Evolutionary conservation across 2,329 filamentous ascomycete genomes (phyloP).

Genomic region (Zymoseptoria passerinii): DNA sequence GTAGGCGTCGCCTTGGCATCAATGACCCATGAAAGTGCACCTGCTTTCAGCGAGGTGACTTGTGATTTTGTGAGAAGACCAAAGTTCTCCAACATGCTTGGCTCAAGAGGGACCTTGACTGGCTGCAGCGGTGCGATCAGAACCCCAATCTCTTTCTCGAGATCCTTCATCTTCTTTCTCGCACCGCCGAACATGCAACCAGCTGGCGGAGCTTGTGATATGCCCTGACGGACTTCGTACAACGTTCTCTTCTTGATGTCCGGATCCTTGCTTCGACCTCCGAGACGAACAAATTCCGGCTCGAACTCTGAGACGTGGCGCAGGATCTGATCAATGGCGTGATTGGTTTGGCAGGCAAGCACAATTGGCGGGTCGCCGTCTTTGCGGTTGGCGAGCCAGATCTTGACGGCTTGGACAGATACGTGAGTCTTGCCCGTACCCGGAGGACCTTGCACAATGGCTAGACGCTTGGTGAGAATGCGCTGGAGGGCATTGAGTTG

Average conservation of each 20-base stretch:
- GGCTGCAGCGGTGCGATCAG: slow-evolving; percentile 39
- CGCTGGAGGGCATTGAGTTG: slow-evolving; percentile 60
- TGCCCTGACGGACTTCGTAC: slow-evolving; percentile 48
- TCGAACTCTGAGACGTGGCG: slow-evolving; percentile 55
- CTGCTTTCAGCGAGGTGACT: slow-evolving; percentile 49
- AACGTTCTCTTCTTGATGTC: slow-evolving; percentile 54
- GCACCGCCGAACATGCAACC: slow-evolving; percentile 37
- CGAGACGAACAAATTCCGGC: slow-evolving; percentile 55
- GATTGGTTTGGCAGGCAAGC: slow-evolving; percentile 80
- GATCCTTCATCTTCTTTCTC: slow-evolving; percentile 34
- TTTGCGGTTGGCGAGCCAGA: slow-evolving; percentile 53
- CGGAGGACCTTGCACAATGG: slow-evolving; percentile 77
- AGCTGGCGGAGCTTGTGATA: slow-evolving; percentile 28
- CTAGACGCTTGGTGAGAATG: slow-evolving; percentile 63
- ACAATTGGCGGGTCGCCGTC: slow-evolving; percentile 59
- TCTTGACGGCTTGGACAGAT: slow-evolving; percentile 61
- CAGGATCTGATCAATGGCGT: slow-evolving; percentile 78
- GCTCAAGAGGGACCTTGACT: slow-evolving; percentile 42
- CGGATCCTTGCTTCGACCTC: slow-evolving; percentile 59
- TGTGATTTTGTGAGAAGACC: slow-evolving; percentile 57
- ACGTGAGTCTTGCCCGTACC: slow-evolving; percentile 75
- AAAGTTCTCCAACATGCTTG: slow-evolving; percentile 45
- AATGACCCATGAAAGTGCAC: slow-evolving; percentile 35
- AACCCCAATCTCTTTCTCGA: slow-evolving; percentile 35
- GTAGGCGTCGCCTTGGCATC: slow-evolving; percentile 14